These are phyloP conservation scores for Margaritispora aquatica DNA, from an alignment of 495 filamentous ascomycete genomes.

Conservation along the genomic window DNA sequence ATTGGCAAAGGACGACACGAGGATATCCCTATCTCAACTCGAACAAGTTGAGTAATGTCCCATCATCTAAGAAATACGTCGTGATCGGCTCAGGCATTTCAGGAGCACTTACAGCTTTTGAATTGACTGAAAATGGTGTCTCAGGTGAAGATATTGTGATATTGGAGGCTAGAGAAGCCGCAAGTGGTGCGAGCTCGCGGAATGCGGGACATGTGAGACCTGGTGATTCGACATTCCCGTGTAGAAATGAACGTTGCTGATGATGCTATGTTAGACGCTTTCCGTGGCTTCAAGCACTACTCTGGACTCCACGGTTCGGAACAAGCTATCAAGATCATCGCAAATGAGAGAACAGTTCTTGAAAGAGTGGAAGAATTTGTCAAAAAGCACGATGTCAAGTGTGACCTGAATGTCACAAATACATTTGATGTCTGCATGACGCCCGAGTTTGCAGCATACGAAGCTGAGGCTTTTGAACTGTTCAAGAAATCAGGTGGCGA, in stretches of 20 bases:
- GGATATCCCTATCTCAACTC: conserved; percentile 35
- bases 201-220: conserved; percentile 29
- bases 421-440: conserved; percentile 29
- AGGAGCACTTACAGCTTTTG: conserved; percentile 24
- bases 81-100: conserved; percentile 28
- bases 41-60: conserved; percentile 14
- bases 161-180: conserved; percentile 27
- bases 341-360: conserved; percentile 26
- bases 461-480: conserved; percentile 22
- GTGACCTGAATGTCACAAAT: conserved; percentile 27
- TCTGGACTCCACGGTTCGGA: conserved; percentile 19
- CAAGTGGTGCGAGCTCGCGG: conserved; percentile 26
- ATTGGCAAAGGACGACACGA: conserved; percentile 48
- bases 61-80: conserved; percentile 18
- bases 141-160: conserved; percentile 23
- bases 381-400: conserved; percentile 20
- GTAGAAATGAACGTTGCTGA: background rate
- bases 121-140: conserved; percentile 25
- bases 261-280: conserved; percentile 18
- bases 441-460: conserved; percentile 26
- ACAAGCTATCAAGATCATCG: conserved; percentile 27
- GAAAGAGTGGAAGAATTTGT: conserved; percentile 23
- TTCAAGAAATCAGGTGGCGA: conserved; percentile 26
- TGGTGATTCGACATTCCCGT: conserved; percentile 9
- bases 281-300: conserved; percentile 27